Percentiles rank a stretch among this genome's conserved stretches.
These are phyloP conservation scores for Pseudopyrenochaeta lycopersici DNA, from an alignment of 2,329 filamentous ascomycete genomes.

Conservation along the genomic window DNA sequence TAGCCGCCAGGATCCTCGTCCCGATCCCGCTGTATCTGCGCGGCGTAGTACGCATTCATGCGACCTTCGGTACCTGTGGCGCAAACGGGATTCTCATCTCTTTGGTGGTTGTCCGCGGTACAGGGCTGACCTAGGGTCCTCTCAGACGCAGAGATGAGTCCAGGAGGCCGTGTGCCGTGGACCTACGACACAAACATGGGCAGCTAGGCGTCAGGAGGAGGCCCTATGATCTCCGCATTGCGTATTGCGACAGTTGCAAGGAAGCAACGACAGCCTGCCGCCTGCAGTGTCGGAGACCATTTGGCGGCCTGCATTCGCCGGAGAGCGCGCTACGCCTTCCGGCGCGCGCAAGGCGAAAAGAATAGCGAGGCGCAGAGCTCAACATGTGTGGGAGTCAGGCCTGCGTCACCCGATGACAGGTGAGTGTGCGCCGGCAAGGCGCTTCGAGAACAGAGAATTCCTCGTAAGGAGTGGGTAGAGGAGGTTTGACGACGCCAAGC, in stretches of 20 bases:
- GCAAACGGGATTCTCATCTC: conserved; percentile 12
- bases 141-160: conserved; percentile 21
- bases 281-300: conserved; percentile 20
- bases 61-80: conserved; percentile 25
- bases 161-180: conserved; percentile 26
- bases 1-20: conserved; percentile 44
- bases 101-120: conserved; percentile 16
- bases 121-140: conserved; percentile 20
- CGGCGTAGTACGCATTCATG: conserved; percentile 36
- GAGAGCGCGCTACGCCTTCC: conserved; percentile 27
- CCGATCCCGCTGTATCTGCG: conserved; percentile 32
- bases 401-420: conserved; percentile 44
- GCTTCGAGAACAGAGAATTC: conserved; percentile 33
- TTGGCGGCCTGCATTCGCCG: conserved; percentile 13
- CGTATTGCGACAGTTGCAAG: conserved; percentile 14
- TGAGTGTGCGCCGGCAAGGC: conserved; percentile 35
- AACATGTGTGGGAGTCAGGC: conserved; percentile 27
- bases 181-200: conserved; percentile 35
- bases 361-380: conserved; percentile 21
- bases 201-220: conserved; percentile 33
- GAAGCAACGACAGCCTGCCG: conserved; percentile 35
- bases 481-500: conserved; percentile 23
- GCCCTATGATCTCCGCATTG: conserved; percentile 17
- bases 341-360: conserved; percentile 18
- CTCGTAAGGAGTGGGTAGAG: conserved; percentile 16